A percentile compares a stretch with the other conserved stretches of the same genome.
Evolutionary conservation across 1,139 yeast species (phyloP).

Genomic region (Taiozyma sp.): DNA sequence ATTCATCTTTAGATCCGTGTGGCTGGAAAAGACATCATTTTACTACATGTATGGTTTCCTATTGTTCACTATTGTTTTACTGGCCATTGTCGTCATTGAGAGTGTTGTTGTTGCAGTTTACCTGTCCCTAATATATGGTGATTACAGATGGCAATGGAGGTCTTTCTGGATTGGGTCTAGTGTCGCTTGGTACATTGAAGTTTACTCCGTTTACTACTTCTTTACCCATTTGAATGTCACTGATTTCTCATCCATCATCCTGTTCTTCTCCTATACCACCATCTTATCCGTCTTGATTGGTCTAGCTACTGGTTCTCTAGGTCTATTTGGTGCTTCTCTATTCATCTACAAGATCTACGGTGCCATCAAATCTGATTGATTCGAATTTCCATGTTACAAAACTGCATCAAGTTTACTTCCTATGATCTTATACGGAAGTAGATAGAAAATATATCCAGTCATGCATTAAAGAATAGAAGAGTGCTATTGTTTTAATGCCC

Average conservation of each 20-base stretch:
- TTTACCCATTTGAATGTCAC: constrained; percentile 47
- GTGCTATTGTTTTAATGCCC: not conserved
- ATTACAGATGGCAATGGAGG: constrained; percentile 82
- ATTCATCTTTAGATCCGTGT: constrained; percentile 68
- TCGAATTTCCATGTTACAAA: not conserved
- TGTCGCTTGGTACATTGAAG: constrained; percentile 62
- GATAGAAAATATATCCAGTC: not conserved
- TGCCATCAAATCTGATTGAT: constrained; percentile 50
- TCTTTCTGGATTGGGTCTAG: constrained; percentile 70
- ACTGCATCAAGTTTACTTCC: not conserved
- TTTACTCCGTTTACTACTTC: constrained; percentile 66
- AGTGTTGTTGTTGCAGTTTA: constrained; percentile 71
- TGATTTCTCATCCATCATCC: constrained; percentile 63
- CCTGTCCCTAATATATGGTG: constrained; percentile 53
- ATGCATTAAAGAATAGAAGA: not conserved
- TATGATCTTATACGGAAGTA: not conserved
- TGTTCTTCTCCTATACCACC: constrained; percentile 69
- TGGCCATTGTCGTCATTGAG: constrained; percentile 61
- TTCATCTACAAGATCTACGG: constrained; percentile 56
- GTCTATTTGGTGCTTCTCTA: constrained; percentile 56
- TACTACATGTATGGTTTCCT: constrained; percentile 79
- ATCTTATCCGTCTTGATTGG: constrained; percentile 61
- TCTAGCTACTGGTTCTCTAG: constrained; percentile 71
- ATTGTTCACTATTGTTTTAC: constrained; percentile 52
- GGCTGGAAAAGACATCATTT: constrained; percentile 77